Evolutionary conservation across 108 stramenopile genomes (phyloP).

Genomic region (Mediolabrus comicus): DNA sequence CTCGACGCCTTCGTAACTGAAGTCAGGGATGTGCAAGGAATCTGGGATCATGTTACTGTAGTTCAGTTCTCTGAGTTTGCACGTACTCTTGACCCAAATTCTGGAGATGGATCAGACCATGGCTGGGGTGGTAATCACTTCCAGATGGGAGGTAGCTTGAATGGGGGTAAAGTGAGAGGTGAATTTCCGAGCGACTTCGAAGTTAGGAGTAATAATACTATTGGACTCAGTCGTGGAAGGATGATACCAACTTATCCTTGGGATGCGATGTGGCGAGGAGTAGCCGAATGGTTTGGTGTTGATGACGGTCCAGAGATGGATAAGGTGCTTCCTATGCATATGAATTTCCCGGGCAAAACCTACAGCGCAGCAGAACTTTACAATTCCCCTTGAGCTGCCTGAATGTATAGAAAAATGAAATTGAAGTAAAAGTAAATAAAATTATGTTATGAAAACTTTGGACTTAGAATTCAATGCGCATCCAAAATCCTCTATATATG

Average conservation of each 20-base stretch:
- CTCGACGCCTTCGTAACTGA: constrained; percentile 52
- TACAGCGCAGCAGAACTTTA: neutral
- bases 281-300: constrained; percentile 52
- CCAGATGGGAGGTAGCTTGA: constrained; percentile 54
- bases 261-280: constrained; percentile 69
- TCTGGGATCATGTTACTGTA: constrained; percentile 55
- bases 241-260: constrained; percentile 70
- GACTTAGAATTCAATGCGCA: no score
- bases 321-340: constrained; percentile 44
- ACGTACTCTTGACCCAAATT: constrained; percentile 68
- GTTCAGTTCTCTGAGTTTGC: constrained; percentile 67
- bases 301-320: constrained; percentile 10
- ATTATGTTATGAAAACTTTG: no score
- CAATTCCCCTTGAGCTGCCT: neutral
- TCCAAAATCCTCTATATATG: no score
- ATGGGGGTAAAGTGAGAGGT: constrained; percentile 59
- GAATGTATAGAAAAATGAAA: neutral
- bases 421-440: no score
- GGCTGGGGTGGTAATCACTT: constrained; percentile 66
- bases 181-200: constrained; percentile 55
- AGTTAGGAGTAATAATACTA: constrained; percentile 9
- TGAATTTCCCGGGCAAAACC: constrained; percentile 19
- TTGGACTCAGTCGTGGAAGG: constrained; percentile 62
- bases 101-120: constrained; percentile 73
- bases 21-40: constrained; percentile 41